Evolutionary conservation across 352 stramenopile species (phyloP).

Genomic region (Aphanomyces euteiches): DNA sequence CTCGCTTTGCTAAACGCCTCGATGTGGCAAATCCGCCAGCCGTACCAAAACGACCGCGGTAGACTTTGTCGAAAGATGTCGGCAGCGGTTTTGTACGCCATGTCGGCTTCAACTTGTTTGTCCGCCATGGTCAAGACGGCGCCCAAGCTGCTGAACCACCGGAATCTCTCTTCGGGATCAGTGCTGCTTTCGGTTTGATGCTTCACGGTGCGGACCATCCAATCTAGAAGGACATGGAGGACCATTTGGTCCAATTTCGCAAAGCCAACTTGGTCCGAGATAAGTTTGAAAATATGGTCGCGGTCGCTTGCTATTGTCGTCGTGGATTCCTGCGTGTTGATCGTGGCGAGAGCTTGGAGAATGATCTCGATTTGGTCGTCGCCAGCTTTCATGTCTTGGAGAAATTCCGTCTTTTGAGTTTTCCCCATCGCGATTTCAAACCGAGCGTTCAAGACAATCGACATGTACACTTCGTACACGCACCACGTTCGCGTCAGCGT

Average conservation of each 20-base stretch:
- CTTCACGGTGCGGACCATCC: slow-evolving; percentile 6
- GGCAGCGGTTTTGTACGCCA: neutral
- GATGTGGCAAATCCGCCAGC: neutral
- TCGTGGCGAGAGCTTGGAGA: no score
- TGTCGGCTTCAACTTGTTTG: neutral
- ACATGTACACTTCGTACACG: slow-evolving; percentile 18
- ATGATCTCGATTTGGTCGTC: neutral
- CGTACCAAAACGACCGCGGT: neutral
- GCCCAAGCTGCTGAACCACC: neutral
- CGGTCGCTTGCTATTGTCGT: neutral
- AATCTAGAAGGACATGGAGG: neutral
- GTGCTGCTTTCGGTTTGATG: neutral
- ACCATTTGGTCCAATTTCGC: slow-evolving; percentile 12
- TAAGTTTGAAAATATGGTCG: slow-evolving; percentile 2
- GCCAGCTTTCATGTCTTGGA: neutral
- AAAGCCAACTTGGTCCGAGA: neutral
- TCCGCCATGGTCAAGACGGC: neutral
- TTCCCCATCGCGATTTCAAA: slow-evolving; percentile 5
- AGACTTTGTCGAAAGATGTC: neutral
- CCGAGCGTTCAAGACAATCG: neutral
- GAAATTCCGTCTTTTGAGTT: slow-evolving; percentile 1
- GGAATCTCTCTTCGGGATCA: neutral
- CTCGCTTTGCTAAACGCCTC: neutral
- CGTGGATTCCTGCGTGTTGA: neutral
- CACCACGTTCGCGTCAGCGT: slow-evolving; percentile 9